phyloP scores from a whole-genome alignment of 495 filamentous ascomycete genomes.

The Tuber aestivum region DNA sequence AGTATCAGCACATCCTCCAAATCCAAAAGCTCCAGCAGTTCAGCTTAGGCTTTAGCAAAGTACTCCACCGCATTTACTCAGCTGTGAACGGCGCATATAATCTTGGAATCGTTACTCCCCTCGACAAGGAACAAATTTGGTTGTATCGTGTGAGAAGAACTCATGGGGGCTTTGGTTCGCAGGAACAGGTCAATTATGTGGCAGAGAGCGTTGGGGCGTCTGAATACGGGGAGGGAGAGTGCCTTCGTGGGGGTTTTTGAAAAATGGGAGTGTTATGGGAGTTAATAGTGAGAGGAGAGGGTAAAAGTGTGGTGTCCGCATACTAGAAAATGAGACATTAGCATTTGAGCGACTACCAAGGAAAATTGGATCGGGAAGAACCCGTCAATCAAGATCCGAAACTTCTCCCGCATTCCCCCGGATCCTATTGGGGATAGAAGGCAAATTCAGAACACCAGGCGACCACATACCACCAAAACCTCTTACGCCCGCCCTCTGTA shows the following conservation, averaged over 20 bases:
- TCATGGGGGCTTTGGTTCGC: constrained; percentile 17
- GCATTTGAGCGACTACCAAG: no score
- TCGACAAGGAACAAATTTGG: constrained; percentile 52
- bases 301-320: constrained; percentile 36
- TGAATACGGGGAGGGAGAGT: constrained; percentile 34
- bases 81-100: constrained; percentile 55
- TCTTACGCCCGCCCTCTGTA: constrained; percentile 12
- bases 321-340: no score
- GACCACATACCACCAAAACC: constrained; percentile 43
- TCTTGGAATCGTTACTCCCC: no score
- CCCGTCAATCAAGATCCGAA: no score
- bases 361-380: no score
- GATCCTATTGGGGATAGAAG: constrained; percentile 32
- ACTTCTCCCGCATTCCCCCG: constrained; percentile 36
- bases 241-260: constrained; percentile 18
- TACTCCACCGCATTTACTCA: constrained; percentile 47
- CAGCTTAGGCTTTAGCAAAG: constrained; percentile 51
- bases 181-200: constrained; percentile 41
- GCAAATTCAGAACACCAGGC: constrained; percentile 43
- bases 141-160: constrained; percentile 8
- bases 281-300: constrained; percentile 36
- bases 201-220: constrained; percentile 30
- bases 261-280: constrained; percentile 22
- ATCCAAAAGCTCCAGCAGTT: constrained; percentile 53
- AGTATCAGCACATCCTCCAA: no score